Percentiles rank a stretch among this genome's conserved stretches.
Evolutionary conservation across 2,329 filamentous ascomycete genomes (phyloP).

Genomic region (Arthroderma sp.): DNA sequence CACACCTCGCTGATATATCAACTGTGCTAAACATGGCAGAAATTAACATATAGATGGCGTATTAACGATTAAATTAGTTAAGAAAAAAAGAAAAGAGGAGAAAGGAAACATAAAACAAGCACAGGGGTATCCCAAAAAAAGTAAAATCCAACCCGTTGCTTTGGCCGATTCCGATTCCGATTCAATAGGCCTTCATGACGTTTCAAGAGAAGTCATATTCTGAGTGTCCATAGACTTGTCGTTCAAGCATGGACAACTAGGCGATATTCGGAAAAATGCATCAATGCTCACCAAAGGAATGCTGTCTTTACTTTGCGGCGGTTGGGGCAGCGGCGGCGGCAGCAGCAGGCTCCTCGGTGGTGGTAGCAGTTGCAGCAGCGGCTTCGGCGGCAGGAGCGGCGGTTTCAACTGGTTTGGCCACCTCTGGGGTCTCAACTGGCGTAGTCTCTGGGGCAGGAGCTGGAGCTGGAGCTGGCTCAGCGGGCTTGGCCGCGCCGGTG

Average conservation of each 20-base stretch:
- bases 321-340: not conserved
- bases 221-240: not conserved
- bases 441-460: not conserved
- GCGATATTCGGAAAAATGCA: not conserved
- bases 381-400: conserved; percentile 7
- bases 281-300: not conserved
- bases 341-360: conserved; percentile 4
- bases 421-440: not conserved
- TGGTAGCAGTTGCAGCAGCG: not conserved
- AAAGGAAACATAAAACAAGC: not conserved
- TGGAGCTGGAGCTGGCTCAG: conserved; percentile 3
- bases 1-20: conserved; percentile 1
- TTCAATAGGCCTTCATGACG: not conserved
- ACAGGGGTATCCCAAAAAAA: conserved; percentile 4
- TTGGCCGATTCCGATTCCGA: not conserved
- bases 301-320: not conserved
- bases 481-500: conserved; percentile 3
- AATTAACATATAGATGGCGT: not conserved
- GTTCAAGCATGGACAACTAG: not conserved
- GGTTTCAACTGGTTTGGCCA: conserved; percentile 1
- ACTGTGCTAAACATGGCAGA: not conserved
- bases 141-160: not conserved
- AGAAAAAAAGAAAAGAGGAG: not conserved
- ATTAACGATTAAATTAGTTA: not conserved
- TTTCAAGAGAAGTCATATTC: not conserved